Conservation (phyloP, 768 basidiomycete genomes). For the Pleurotus eryngii region DNA sequence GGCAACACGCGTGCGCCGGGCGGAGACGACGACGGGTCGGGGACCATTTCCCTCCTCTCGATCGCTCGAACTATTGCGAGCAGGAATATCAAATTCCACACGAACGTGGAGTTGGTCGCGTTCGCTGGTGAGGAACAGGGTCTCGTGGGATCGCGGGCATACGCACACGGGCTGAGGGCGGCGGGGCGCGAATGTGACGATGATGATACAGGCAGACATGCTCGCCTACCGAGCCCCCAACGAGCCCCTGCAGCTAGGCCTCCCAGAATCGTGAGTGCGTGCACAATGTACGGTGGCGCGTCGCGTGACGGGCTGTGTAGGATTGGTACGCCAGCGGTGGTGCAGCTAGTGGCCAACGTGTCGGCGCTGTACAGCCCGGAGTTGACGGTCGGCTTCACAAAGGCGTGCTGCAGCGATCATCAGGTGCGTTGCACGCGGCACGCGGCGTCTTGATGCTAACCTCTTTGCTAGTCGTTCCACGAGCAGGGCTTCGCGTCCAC, state of each 20-base stretch:
- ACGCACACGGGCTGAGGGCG: slow-evolving; percentile 61
- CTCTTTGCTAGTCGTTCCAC: slow-evolving; percentile 59
- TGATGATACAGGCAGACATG: slow-evolving; percentile 95
- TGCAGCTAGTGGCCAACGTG: slow-evolving; percentile 70
- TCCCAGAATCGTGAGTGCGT: slow-evolving; percentile 62
- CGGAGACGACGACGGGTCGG: slow-evolving; percentile 52
- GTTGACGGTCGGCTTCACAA: slow-evolving; percentile 62
- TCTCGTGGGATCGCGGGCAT: slow-evolving; percentile 70
- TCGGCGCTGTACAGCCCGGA: slow-evolving; percentile 82
- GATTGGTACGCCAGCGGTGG: slow-evolving; percentile 75
- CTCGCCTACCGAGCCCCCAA: slow-evolving; percentile 74
- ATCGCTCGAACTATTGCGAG: slow-evolving; percentile 75
- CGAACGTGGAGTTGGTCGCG: slow-evolving; percentile 74
- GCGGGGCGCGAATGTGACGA: slow-evolving; percentile 61
- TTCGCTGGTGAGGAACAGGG: slow-evolving; percentile 96
- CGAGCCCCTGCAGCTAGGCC: slow-evolving; percentile 81
- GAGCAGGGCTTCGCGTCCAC: slow-evolving; percentile 83
- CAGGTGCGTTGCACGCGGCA: slow-evolving; percentile 42
- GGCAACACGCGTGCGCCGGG: slow-evolving; percentile 66
- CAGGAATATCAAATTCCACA: slow-evolving; percentile 64
- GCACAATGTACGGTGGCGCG: not conserved
- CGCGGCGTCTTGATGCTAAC: no score
- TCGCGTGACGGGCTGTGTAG: slow-evolving; percentile 32
- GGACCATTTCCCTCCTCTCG: slow-evolving; percentile 67
- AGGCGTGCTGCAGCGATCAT: slow-evolving; percentile 92